Base-by-base conservation (phyloP, 2,329 filamentous ascomycete species). In the Ceratocystis smalleyi region DNA sequence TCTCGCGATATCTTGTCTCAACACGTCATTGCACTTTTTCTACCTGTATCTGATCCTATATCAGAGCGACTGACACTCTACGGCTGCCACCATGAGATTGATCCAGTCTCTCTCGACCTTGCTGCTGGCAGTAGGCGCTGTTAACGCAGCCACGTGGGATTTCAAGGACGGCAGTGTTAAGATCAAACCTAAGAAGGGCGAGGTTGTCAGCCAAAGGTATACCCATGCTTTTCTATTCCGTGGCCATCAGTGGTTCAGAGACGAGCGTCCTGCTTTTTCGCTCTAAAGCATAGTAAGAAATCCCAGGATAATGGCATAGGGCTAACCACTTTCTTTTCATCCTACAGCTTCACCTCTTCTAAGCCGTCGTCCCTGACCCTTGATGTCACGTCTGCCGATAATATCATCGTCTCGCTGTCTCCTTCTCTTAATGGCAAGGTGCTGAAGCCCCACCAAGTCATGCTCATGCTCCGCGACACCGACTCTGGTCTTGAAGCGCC, bases 381-480 rank as follows among this genome's bases (percentile, higher is more conserved):
- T 51, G 74, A 79, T 10, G 78, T 97, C 67, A 83, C 84, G 67
- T 75, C 80, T 63, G 74, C 82, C 63, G 91, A 95, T 72, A 84
- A 84, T 51, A 78, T 97, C 71, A 96, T 94, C 78, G 77, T 99
- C 69, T 76, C 84, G 69, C 77, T 99, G 70, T 95, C 90, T 43
- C 82, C 89, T 7, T 87, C 87, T 73, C 89, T 96, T 71, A 85
- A 83, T 72, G 84, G 85, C 75, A 86, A 84, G 70, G 81, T 83
- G 59, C 92, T 91, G 79, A 84, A 88, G 69, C 90, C 94, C 70
- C 94, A 99, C 75, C 94, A 99, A 76, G 91, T 91, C 5, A 96
- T 96, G 78, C 80, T 99, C 63, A 80, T 94, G 17, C 76, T 99
- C 65, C 85, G 83, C 70, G 91, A 97, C 70, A 77, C 81, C 10